Evolutionary conservation across 2,329 filamentous ascomycete species (phyloP), one percentile per base, ranked within the genome.

Genomic region (Aureobasidium mangrovei): DNA sequence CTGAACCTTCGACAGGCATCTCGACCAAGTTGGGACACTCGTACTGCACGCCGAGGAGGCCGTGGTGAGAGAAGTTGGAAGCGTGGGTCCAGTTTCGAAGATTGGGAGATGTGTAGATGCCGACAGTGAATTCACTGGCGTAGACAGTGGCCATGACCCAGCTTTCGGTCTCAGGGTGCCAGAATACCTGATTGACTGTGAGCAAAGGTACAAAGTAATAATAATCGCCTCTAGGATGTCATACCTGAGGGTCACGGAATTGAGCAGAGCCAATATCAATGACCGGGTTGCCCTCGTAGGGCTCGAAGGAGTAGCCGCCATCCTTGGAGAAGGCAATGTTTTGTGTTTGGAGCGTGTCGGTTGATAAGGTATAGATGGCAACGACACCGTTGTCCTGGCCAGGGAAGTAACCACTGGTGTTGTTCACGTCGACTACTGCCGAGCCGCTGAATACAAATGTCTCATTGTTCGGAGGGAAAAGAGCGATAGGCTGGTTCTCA

Each of bases 401-500:
- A 0, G 77, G 77, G 59, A 85, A 85, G 69, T 85, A 82, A 1
- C 82, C 82, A 10, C 80, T 83, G 0, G 82, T 84, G 62, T 86
- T 85, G 62, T 84, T 79, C 8, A 65, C 65, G 61, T 86, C 83
- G 26, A 82, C 68, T 0, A 85, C 80, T 5, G 72, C 74, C 45
- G 77, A 82, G 27, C 81, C 77, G 1, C 67, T 75, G 61, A 76
- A 78, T 38, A 74, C 81, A 32, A 73, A 76, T 39, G 72, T 73
- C 27, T 76, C 75, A 51, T 78, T 79, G 1, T 78, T 75, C 58
- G 72, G 74, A 38, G 80, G 81, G 74, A 66, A 71, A 67, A 86
- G 69, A 7, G 82, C 82, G 58, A 85, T 80, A 4, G 78, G 77
- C 61, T 85, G 81, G 58, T 85, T 84, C 1, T 70, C 71, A 83